phyloP scores from a whole-genome alignment of 495 filamentous ascomycete genomes.

The Neurospora sp. region DNA sequence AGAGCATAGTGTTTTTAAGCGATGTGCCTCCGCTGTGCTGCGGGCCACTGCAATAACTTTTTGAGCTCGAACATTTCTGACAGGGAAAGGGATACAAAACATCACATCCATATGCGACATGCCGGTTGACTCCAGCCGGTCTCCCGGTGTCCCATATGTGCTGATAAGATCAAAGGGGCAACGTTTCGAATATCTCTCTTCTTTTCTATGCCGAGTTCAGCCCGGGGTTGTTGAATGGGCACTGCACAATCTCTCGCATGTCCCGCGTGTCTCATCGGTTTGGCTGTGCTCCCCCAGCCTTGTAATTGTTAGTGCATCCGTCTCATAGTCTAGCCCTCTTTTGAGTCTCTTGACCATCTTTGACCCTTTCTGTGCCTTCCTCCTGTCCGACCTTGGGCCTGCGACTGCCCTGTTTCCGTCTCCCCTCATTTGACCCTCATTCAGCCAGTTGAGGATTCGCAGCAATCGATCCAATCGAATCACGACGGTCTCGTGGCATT shows the following conservation, averaged over 20 bases:
- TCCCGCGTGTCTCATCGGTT: not conserved
- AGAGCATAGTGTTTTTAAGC: not conserved
- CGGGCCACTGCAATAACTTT: not conserved
- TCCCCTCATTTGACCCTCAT: not conserved
- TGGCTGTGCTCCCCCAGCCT: not conserved
- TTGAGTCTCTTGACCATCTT: not conserved
- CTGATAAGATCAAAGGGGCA: not conserved
- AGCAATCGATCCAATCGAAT: conserved; percentile 10
- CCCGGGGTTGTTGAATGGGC: not conserved
- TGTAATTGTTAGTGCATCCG: not conserved
- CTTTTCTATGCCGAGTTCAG: not conserved
- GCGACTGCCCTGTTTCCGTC: not conserved
- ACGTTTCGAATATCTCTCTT: not conserved
- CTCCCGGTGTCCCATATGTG: not conserved
- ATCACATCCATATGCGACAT: not conserved
- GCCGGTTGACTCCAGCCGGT: not conserved
- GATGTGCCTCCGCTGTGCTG: not conserved
- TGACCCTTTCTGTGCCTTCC: not conserved
- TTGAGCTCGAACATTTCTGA: not conserved
- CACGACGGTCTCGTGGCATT: conserved; percentile 21
- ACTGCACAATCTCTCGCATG: not conserved
- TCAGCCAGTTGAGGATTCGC: not conserved
- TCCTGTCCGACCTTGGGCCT: not conserved
- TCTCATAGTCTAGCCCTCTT: not conserved
- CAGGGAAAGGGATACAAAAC: not conserved